Evolutionary conservation across 106 monocot species (phyloP), one percentile per base, ranked within the genome.

Genomic region (Dioscorea alata): DNA sequence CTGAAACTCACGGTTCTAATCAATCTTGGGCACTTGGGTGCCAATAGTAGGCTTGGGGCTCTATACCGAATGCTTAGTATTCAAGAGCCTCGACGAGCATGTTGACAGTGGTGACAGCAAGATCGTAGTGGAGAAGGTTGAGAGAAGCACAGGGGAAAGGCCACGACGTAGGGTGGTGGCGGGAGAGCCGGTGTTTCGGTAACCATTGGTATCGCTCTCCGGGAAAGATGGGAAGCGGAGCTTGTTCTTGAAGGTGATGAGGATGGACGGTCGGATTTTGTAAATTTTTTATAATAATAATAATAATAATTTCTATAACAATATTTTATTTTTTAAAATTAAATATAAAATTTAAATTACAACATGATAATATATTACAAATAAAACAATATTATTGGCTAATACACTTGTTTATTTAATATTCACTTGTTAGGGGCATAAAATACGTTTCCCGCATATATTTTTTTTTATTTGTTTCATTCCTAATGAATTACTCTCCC

Each of bases 191-290:
- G 60, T 21, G 53, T 71, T 82, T 48, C 82, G 78, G 3, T 78
- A 78, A 23, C 82, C 82, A 66, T 65, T 82, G 59, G 65, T 70
- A 23, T 82, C 73, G 73, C 56, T 78, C 59, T 19, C 54, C 19
- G 69, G 64, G 33, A 2, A 18, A 20, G 69, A 35, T 19, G 71
- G 74, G 17, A 50, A 74, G 57, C 59, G 74, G 15, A 77, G 65
- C 54, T 19, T 65, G 22, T 78, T 78, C 74, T 48, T 82, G 74
- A 74, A 60, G 64, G 78, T 51, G 57, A 79, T 71, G 71, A 34
- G 69, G 66, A 50, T 14, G 33, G 79, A 79, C 57, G 83, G 79
- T 25, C 23, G 83, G 48, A 51, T 83, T 14, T 24, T 73, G 50
- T 28, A n/a, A n/a, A n/a, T n/a, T n/a, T n/a, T n/a, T n/a, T n/a